These are phyloP conservation scores for Sugiyamaella floridensis DNA, from an alignment of 805 yeast genomes.

Conservation along the genomic window DNA sequence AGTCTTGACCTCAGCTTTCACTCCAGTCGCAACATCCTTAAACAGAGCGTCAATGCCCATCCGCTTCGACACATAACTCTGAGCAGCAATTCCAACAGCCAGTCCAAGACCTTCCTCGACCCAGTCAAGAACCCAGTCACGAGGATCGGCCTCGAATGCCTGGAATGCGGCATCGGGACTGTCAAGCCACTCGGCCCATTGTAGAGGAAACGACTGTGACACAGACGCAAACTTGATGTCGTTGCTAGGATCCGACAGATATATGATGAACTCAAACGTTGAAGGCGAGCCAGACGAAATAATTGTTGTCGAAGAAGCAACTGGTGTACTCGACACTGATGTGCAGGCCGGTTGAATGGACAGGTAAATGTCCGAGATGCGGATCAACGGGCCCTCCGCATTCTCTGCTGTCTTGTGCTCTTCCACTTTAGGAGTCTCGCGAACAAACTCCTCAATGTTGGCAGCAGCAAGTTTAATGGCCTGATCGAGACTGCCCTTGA, in stretches of 20 bases:
- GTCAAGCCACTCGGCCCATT: slow-evolving; percentile 93
- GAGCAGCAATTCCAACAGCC: slow-evolving; percentile 81
- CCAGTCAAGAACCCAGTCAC: slow-evolving; percentile 79
- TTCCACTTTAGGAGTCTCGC: slow-evolving; percentile 17
- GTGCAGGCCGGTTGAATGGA: slow-evolving; percentile 59
- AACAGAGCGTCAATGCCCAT: slow-evolving; percentile 50
- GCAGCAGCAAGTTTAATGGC: slow-evolving; percentile 88
- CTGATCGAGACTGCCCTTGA: slow-evolving; percentile 69
- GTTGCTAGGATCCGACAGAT: slow-evolving; percentile 74
- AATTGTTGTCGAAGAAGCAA: slow-evolving; percentile 17
- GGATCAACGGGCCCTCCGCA: slow-evolving; percentile 12
- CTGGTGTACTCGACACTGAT: slow-evolving; percentile 65
- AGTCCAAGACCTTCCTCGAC: slow-evolving; percentile 69
- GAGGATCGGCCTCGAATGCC: slow-evolving; percentile 58
- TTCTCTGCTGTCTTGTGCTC: not conserved
- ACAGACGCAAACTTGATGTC: slow-evolving; percentile 63
- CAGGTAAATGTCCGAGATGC: slow-evolving; percentile 57
- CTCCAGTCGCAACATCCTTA: not conserved
- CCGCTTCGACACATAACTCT: slow-evolving; percentile 80
- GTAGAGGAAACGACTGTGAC: slow-evolving; percentile 84
- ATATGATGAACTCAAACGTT: slow-evolving; percentile 68
- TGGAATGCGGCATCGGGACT: slow-evolving; percentile 30
- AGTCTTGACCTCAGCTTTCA: not conserved
- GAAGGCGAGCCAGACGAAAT: slow-evolving; percentile 33
- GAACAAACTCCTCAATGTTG: slow-evolving; percentile 67